Percentiles rank a stretch among this genome's conserved stretches.
Evolutionary conservation across 1,139 yeast species (phyloP).

Genomic region (Pichia sp.): DNA sequence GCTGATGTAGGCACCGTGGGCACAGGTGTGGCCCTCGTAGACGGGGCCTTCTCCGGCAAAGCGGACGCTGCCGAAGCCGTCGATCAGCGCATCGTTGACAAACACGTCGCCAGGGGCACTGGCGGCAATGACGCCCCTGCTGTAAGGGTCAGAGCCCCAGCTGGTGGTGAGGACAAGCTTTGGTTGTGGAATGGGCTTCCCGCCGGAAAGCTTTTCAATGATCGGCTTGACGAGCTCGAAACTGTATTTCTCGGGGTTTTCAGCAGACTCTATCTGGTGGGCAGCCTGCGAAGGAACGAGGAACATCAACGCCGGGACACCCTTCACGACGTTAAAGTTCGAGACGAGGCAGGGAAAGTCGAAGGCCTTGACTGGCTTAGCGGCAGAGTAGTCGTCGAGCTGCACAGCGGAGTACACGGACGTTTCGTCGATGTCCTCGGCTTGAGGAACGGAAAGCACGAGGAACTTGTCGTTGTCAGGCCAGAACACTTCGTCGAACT

Average conservation of each 20-base stretch:
- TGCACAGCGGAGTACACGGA: slow-evolving; percentile 14
- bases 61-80: slow-evolving; percentile 43
- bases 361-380: slow-evolving; percentile 25
- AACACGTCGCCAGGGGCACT: slow-evolving; percentile 37
- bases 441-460: slow-evolving; percentile 39
- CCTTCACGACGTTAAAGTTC: slow-evolving; percentile 24
- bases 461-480: slow-evolving; percentile 46
- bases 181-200: slow-evolving; percentile 36
- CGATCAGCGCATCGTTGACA: slow-evolving; percentile 34
- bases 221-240: slow-evolving; percentile 27
- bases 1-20: slow-evolving; percentile 53
- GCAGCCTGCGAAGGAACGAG: slow-evolving; percentile 51
- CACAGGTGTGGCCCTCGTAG: slow-evolving; percentile 51
- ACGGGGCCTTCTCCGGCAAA: slow-evolving; percentile 57
- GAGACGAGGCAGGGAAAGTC: slow-evolving; percentile 32
- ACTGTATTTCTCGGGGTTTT: slow-evolving; percentile 20
- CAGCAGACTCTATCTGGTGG: slow-evolving; percentile 28
- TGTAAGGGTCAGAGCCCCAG: slow-evolving; percentile 49
- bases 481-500: slow-evolving; percentile 42
- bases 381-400: slow-evolving; percentile 5
- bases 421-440: slow-evolving; percentile 12
- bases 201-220: slow-evolving; percentile 21
- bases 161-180: slow-evolving; percentile 40
- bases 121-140: slow-evolving; percentile 48
- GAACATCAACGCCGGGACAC: slow-evolving; percentile 36